These are phyloP conservation scores for Tubosaeta brunneosetosa DNA, from an alignment of 768 basidiomycete species.

Conservation along the genomic window DNA sequence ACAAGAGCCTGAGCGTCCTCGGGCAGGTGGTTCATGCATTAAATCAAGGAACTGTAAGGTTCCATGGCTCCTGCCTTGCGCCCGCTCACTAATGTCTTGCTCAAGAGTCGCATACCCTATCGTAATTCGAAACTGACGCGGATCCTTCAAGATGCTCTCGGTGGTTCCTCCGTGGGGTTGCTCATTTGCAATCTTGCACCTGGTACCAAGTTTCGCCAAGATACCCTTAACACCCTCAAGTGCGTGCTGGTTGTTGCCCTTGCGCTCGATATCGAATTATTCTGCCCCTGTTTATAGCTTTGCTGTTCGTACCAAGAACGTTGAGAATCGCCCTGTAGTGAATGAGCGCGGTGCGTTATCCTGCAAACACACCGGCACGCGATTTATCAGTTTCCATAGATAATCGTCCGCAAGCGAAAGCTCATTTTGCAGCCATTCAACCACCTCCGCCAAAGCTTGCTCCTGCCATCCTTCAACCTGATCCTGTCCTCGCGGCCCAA, in stretches of 20 bases:
- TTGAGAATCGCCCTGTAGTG: conserved; percentile 77
- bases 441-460: conserved; percentile 43
- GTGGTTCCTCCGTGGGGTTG: conserved; percentile 73
- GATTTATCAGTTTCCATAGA: conserved; percentile 34
- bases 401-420: conserved; percentile 52
- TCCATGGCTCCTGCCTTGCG: background rate
- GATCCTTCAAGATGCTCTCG: conserved; percentile 86
- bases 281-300: conserved; percentile 45
- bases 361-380: background rate
- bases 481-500: conserved; percentile 27
- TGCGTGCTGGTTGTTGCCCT: conserved; percentile 29
- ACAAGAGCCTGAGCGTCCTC: conserved; percentile 81
- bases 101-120: conserved; percentile 76
- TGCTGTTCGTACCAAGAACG: conserved; percentile 77
- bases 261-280: background rate
- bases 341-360: conserved; percentile 63
- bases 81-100: conserved; percentile 6
- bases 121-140: conserved; percentile 87
- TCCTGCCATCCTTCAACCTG: conserved; percentile 42
- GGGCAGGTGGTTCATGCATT: conserved; percentile 86
- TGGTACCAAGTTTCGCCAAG: conserved; percentile 74
- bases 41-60: conserved; percentile 60
- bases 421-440: conserved; percentile 62
- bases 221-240: conserved; percentile 92
- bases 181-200: conserved; percentile 88